Base-by-base conservation (phyloP, 805 yeast genomes). In the Kuraishia capsulata region DNA sequence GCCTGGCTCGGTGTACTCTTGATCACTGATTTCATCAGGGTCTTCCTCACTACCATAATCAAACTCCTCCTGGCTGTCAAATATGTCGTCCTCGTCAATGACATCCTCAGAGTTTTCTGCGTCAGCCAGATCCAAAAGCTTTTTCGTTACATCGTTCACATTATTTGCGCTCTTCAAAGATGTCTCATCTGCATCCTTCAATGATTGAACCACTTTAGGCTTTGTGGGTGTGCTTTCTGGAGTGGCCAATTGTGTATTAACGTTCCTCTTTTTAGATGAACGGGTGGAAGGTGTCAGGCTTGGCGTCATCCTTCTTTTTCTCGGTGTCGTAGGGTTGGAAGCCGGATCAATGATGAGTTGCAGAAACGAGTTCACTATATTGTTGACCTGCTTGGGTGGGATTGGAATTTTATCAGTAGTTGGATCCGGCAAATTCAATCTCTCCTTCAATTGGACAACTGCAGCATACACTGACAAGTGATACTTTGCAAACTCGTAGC, bases 381-480 rank as follows among this genome's bases (percentile, higher is more conserved):
- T 61, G 3, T 57, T 50, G 1, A 72, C 59, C 11, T 61, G 51
- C 37, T 57, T 54, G 1, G 64, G 63, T 11, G 78, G 83, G 3
- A 79, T 55, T 0, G 92, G 90, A 2, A 82, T 69, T 43, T 66
- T 68, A 35, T 65, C 68, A 28, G 62, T 37, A 25, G 60, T 60
- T 5, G 81, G 83, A 3, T 61, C 59, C 1, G 81, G 71, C 6
- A 76, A 59, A 3, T 65, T 55, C 32, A 72, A 59, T 26, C 57
- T 57, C 9, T 61, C 57, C 10, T 60, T 59, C 32, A 71, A 65
- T 43, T 65, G 65, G 41, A 76, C 77, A 11, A 71, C 70, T 0
- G 84, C 80, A 19, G 81, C 52, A 44, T 61, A 73, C 4, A 87
- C 82, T 53, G 87, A 78, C 10, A 83, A 53, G 52, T 82, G 89